Evolutionary conservation across 495 filamentous ascomycete genomes (phyloP), one percentile per base, ranked within the genome.

Genomic region (Amorphotheca resinae): DNA sequence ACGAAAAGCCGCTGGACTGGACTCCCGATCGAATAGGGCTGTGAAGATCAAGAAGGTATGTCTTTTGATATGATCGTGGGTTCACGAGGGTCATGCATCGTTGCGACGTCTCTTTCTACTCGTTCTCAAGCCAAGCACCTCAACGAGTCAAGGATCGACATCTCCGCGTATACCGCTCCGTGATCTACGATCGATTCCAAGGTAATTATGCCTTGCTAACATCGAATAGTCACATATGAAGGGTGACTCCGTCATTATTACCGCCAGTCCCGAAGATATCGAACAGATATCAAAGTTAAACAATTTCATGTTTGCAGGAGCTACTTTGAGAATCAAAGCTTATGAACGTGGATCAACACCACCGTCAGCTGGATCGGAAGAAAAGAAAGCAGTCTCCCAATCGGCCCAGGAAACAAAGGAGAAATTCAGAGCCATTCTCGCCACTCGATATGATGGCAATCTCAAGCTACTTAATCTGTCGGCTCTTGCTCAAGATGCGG

Each of bases 11-110:
- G 69, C 67, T 52, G 59, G 66, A 68, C 46, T 63, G 60, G 59
- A 71, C 63, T 67, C 66, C 59, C 60, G 64, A 48, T 50, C 53
- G 62, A 63, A 58, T 64, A 59, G 57, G 48, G 64, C 63, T 48
- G 66, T 84, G 46, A 83, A 67, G 57, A 80, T 93, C 45, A 80
- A 74, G 68, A 87, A 87, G 80, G 87, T 94, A 85, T 74, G 77
- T 79, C 61, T 45, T 47, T 25, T 59, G 66, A 54, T 56, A 62
- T 56, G 60, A 60, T 61, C 59, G 43, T 59, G 41, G 65, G 65
- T 59, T 69, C 63, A 67, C 58, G 63, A 62, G 55, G 50, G 44
- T 48, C 42, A 49, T 55, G 31, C 49, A 49, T 30, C 23, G 41
- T 54, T 42, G 45, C 38, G 18, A 16, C 49, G 36, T 71, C 62